phyloP scores from a whole-genome alignment of 1,139 yeast species.

The Diutina neorugosa region DNA sequence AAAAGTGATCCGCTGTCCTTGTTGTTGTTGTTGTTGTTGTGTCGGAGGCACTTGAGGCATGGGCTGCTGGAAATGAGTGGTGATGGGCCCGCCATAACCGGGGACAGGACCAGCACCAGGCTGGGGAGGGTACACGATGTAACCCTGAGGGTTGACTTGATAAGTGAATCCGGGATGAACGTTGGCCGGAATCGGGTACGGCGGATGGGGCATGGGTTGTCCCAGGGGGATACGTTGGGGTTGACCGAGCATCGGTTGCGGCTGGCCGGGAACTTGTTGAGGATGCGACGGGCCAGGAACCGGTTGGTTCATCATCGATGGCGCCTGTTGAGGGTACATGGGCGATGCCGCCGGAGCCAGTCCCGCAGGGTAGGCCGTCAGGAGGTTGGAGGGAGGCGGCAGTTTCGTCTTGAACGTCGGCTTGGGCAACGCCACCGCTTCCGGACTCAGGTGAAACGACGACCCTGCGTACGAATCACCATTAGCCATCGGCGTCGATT shows the following conservation, averaged over 20 bases:
- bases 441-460: slow-evolving; percentile 46
- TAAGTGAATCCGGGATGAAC: slow-evolving; percentile 19
- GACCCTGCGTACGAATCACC: slow-evolving; percentile 44
- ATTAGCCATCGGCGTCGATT: slow-evolving; percentile 1
- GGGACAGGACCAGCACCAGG: slow-evolving; percentile 3
- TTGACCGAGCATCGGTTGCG: not conserved
- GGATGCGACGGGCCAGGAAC: not conserved
- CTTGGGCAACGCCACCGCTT: slow-evolving; percentile 43
- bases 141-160: slow-evolving; percentile 21
- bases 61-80: slow-evolving; percentile 3
- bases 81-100: not conserved
- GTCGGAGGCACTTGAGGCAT: not conserved
- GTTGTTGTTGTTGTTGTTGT: slow-evolving; percentile 1
- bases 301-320: not conserved
- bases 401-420: slow-evolving; percentile 30
- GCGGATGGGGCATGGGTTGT: not conserved
- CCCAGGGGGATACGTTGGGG: not conserved
- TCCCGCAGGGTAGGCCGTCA: slow-evolving; percentile 18
- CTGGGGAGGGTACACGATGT: slow-evolving; percentile 13
- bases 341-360: slow-evolving; percentile 1
- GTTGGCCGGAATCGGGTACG: slow-evolving; percentile 7
- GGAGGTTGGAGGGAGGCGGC: slow-evolving; percentile 17
- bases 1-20: slow-evolving; percentile 29
- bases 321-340: not conserved
- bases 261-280: not conserved